Evolutionary conservation across 2,329 filamentous ascomycete genomes (phyloP), one percentile per base, ranked within the genome.

Genomic region (Massarina eburnea): DNA sequence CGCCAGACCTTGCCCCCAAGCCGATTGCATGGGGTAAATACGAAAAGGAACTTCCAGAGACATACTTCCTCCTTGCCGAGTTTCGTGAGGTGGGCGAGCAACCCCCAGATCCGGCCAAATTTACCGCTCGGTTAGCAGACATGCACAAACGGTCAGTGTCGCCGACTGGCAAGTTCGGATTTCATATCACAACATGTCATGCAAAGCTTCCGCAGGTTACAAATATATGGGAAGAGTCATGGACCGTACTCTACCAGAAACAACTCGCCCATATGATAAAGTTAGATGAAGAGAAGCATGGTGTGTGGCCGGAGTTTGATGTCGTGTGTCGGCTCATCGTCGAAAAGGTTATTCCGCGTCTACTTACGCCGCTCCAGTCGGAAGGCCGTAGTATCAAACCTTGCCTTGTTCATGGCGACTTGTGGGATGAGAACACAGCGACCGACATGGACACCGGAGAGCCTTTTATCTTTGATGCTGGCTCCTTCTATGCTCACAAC

Each of bases 291-390:
- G 46, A 49, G 33, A 49, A 33, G 20, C 32, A 43, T 22, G 32
- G 24, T 15, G 20, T 35, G 30, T 41, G 40, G 26, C 17, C 30
- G 6, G 43, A 50, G 26, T 40, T 39, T 18, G 12, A 40, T n/a
- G 17, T 18, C 15, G 3, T 39, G 19, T 9, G 41, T 19, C 40
- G 30, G 7, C 40, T 63, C 17, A 38, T 57, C 12, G 45, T 53
- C 1, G n/a, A n/a, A n/a, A 65, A 63, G 26, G 67, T 70, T 10
- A 59, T 71, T 19, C 68, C 68, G 2, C 48, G 68, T n/a, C 57
- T 71, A 3, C 52, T 71, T 4, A 44, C 62, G 4, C 68, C 68
- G 4, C 39, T 71, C 22, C 53, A 71, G 42, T 62, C 48, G 3
- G 59, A 51, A 2, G 66, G 65, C 3, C 45, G 55, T 19, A 41